Evolutionary conservation across 352 stramenopile genomes (phyloP).

Genomic region (Pythium phragmitis): DNA sequence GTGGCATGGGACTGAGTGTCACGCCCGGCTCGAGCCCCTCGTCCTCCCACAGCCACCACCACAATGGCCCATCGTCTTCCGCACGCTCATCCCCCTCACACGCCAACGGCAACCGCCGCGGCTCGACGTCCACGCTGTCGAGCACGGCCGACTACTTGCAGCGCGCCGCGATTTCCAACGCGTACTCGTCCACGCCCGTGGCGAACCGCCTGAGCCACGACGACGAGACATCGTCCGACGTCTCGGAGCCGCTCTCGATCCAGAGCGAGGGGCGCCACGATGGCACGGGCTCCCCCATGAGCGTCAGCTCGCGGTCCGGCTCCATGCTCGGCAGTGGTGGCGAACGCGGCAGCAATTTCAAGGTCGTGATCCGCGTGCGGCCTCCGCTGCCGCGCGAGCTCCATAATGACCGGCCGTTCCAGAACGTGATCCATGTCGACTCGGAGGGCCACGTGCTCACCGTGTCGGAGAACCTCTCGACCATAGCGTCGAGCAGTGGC

Average conservation of each 20-base stretch:
- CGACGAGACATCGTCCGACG: slow-evolving; percentile 59
- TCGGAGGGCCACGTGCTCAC: slow-evolving; percentile 83
- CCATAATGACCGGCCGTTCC: slow-evolving; percentile 85
- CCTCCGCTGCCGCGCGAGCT: slow-evolving; percentile 88
- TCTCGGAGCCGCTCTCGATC: slow-evolving; percentile 51
- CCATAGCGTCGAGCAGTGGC: slow-evolving; percentile 26
- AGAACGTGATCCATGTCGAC: slow-evolving; percentile 91
- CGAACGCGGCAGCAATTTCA: slow-evolving; percentile 81
- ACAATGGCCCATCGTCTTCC: slow-evolving; percentile 23
- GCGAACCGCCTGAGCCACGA: slow-evolving; percentile 17
- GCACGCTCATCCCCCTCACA: slow-evolving; percentile 9
- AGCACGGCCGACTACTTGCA: slow-evolving; percentile 40
- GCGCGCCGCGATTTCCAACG: slow-evolving; percentile 62
- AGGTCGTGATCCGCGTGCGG: slow-evolving; percentile 92
- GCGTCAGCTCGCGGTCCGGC: slow-evolving; percentile 28
- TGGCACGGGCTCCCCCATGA: slow-evolving; percentile 42
- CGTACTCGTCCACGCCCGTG: slow-evolving; percentile 39
- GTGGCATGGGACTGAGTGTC: slow-evolving; percentile 52
- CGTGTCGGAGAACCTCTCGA: slow-evolving; percentile 83
- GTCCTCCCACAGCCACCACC: slow-evolving; percentile 9
- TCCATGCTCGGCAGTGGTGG: slow-evolving; percentile 12
- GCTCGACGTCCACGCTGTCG: slow-evolving; percentile 6
- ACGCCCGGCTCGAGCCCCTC: slow-evolving; percentile 32
- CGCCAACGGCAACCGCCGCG: slow-evolving; percentile 6
- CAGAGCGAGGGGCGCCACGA: slow-evolving; percentile 1